Base-by-base conservation (phyloP, 1,284 basidiomycete species). In the Leccinum pachyderme region DNA sequence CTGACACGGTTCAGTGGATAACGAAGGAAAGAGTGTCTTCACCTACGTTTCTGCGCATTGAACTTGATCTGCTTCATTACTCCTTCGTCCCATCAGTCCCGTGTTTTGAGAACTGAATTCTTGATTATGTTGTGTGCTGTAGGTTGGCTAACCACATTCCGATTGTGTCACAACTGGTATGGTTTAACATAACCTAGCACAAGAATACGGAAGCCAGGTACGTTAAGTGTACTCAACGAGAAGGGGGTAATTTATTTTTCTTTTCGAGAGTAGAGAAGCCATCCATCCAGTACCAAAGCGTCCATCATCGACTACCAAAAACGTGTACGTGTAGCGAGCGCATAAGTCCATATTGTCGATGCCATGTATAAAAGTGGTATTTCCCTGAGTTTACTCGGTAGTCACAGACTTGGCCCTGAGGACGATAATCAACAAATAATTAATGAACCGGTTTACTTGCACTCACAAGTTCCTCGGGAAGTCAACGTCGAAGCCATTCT, bases 401-500 rank as follows among this genome's bases (percentile, higher is more conserved):
- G 89, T 93, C 60, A 93, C 89, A 52, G 88, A 91, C 74, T 92
- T 92, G 57, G 89, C 89, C 78, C 88, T 91, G 15, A 62, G 55
- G 29, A 49, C 47, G 50, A 32, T 37, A n/a, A 39, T 61, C 47
- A 59, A 51, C 46, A 51, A 59, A 59, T 33, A 57, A 41, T 51
- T 45, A 29, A 48, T n/a, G 29, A 43, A 51, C 25, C 15, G 56
- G 24, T 5, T 51, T 58, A 49, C 50, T 24, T 41, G n/a, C 46
- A 55, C 89, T 67, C 67, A 90, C 84, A 98, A 79, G 81, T 98
- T 98, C 68, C 96, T 82, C 27, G 96, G 96, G 89, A 98, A 98
- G 73, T 99, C 96, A 65, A 98, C 96, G 72, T 99, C 95, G 63
- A 94, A 95, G 51, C 96, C 96, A 70, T 94, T 95, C 76, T 85